Percentiles rank a stretch among this genome's conserved stretches.
Conservation (phyloP, 768 basidiomycete species). For the Serendipita sp. region DNA sequence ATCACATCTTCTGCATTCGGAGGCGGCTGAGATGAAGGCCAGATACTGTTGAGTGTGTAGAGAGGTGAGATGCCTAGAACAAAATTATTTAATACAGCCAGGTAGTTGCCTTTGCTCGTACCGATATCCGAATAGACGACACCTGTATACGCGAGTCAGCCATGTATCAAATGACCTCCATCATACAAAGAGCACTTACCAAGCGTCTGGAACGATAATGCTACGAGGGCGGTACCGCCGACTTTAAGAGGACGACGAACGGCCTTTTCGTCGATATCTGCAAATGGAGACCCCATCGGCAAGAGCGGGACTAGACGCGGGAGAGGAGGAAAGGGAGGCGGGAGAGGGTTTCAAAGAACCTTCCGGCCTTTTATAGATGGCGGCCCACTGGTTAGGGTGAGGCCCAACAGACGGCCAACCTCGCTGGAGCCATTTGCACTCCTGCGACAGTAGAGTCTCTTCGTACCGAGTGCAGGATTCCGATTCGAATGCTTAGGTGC, state of each 20-base stretch:
- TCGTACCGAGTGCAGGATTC: too few species aligned
- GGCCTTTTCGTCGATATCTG: background rate
- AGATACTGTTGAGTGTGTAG: constrained; percentile 50
- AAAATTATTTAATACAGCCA: background rate
- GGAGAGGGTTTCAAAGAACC: background rate
- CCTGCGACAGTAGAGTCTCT: too few species aligned
- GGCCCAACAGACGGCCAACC: background rate
- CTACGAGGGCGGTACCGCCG: constrained; percentile 10
- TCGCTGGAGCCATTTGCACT: too few species aligned
- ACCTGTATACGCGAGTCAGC: constrained; percentile 15
- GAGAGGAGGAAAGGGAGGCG: background rate
- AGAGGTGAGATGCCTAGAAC: constrained; percentile 35
- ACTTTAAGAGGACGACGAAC: background rate
- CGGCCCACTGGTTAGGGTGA: background rate
- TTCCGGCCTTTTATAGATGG: background rate
- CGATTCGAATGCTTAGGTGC: too few species aligned
- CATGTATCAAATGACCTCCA: background rate
- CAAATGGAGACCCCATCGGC: too few species aligned
- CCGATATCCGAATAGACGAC: constrained; percentile 29
- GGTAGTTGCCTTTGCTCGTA: constrained; percentile 6
- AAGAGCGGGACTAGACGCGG: background rate
- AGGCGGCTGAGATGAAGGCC: constrained; percentile 29
- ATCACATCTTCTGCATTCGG: constrained; percentile 46
- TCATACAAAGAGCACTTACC: background rate
- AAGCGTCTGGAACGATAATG: constrained; percentile 16